A percentile compares a stretch with the other conserved stretches of the same genome.
These are phyloP conservation scores for Cephaloascus fragrans DNA, from an alignment of 805 yeast species.

Conservation along the genomic window DNA sequence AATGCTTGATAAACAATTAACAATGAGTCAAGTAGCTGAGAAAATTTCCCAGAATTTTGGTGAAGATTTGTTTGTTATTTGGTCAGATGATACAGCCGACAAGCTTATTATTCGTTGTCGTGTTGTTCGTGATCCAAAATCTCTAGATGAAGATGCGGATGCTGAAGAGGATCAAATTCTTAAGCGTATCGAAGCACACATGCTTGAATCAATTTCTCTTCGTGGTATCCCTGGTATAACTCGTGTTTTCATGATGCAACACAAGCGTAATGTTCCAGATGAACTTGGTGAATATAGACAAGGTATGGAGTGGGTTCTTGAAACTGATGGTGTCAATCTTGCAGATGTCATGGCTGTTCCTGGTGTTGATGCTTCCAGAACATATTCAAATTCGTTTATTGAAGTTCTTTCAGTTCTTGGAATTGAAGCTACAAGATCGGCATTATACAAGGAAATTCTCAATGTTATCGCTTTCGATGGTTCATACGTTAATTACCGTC, in stretches of 20 bases:
- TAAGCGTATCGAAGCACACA: conserved; percentile 89
- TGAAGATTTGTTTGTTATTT: conserved; percentile 91
- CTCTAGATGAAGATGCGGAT: conserved; percentile 86
- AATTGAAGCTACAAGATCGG: conserved; percentile 96
- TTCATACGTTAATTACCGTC: conserved; percentile 97
- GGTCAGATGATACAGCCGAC: conserved; percentile 99
- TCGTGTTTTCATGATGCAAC: conserved; percentile 86
- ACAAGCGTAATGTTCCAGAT: conserved; percentile 62
- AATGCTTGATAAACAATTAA: conserved; percentile 95
- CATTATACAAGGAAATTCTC: conserved; percentile 86
- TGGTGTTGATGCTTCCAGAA: conserved; percentile 86
- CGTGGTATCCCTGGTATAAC: conserved; percentile 94
- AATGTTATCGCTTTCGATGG: conserved; percentile 99
- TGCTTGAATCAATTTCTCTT: conserved; percentile 89
- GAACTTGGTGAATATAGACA: conserved; percentile 80
- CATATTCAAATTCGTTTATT: conserved; percentile 93
- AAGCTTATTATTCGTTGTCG: conserved; percentile 96
- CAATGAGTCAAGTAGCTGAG: conserved; percentile 97
- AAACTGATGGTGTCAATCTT: conserved; percentile 96
- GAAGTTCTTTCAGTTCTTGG: conserved; percentile 93
- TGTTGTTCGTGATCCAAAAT: conserved; percentile 93
- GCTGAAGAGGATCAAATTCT: conserved; percentile 96
- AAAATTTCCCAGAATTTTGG: conserved; percentile 88
- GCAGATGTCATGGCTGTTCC: conserved; percentile 92
- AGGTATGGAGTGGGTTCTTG: conserved; percentile 95